Conservation (phyloP, 1,284 basidiomycete species). For the Naganishia sp. region DNA sequence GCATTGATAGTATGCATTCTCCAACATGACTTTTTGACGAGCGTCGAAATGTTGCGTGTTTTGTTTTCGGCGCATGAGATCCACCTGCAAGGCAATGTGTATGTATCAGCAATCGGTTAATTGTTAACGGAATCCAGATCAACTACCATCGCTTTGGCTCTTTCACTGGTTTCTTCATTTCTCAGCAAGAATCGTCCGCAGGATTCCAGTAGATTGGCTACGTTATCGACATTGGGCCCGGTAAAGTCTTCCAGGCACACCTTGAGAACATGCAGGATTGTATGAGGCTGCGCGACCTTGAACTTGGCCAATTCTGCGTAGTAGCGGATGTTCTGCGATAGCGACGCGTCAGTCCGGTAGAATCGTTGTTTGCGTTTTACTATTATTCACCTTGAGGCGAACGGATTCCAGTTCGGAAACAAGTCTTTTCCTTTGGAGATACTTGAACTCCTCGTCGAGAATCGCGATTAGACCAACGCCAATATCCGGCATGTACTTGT, state of each 20-base stretch:
- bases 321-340: conserved; percentile 77
- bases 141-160: conserved; percentile 60
- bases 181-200: conserved; percentile 91
- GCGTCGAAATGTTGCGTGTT: conserved; percentile 88
- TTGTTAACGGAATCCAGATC: not conserved
- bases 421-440: conserved; percentile 90
- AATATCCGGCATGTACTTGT: conserved; percentile 91
- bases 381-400: conserved; percentile 68
- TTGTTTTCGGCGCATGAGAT: conserved; percentile 92
- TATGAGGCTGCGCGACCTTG: conserved; percentile 83
- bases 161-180: conserved; percentile 78
- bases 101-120: not conserved
- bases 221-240: conserved; percentile 87
- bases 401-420: conserved; percentile 83
- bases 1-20: conserved; percentile 98
- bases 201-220: conserved; percentile 86
- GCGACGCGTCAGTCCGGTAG: not conserved
- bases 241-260: conserved; percentile 95
- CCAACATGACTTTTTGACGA: conserved; percentile 81
- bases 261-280: conserved; percentile 94
- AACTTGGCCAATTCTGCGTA: conserved; percentile 94
- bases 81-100: conserved; percentile 63
- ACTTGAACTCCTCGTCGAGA: conserved; percentile 94
- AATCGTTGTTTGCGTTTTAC: not conserved
- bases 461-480: conserved; percentile 75